Conservation (phyloP, 768 basidiomycete species). For the Naematelia encephala region DNA sequence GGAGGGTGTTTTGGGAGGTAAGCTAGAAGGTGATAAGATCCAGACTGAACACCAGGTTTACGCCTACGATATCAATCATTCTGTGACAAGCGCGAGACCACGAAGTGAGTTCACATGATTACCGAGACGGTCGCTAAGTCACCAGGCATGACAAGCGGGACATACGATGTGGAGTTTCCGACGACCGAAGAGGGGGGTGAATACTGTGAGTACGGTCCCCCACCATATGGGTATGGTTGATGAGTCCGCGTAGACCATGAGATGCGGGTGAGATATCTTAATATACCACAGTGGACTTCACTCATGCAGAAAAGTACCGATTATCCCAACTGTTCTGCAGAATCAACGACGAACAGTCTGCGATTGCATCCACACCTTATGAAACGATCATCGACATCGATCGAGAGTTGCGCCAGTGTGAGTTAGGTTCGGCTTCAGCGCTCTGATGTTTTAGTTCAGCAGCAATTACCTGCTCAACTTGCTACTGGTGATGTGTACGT, state of each 20-base stretch:
- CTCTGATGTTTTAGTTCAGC: constrained; percentile 4
- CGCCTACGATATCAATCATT: constrained; percentile 16
- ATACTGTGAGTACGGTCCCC: constrained; percentile 2
- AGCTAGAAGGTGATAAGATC: not conserved
- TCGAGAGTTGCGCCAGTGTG: constrained; percentile 14
- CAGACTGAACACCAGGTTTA: constrained; percentile 12
- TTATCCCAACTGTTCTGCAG: constrained; percentile 2
- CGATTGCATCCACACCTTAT: constrained; percentile 7
- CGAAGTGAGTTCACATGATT: constrained; percentile 4
- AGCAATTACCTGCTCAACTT: constrained; percentile 7
- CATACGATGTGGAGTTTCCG: constrained; percentile 8
- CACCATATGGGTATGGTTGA: not conserved
- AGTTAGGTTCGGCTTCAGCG: not conserved
- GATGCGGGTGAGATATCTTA: not conserved
- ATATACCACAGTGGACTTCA: not conserved
- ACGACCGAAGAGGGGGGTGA: constrained; percentile 6
- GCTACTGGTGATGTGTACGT: constrained; percentile 3
- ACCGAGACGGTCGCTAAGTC: not conserved
- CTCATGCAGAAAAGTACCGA: constrained; percentile 3
- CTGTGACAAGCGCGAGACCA: constrained; percentile 11
- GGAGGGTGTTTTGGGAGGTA: constrained; percentile 25
- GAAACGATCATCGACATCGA: constrained; percentile 11
- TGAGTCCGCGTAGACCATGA: constrained; percentile 14
- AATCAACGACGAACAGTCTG: constrained; percentile 19
- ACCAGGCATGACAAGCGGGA: constrained; percentile 4